Evolutionary conservation across 2,329 filamentous ascomycete genomes (phyloP).

Genomic region (Penicillium sp.): DNA sequence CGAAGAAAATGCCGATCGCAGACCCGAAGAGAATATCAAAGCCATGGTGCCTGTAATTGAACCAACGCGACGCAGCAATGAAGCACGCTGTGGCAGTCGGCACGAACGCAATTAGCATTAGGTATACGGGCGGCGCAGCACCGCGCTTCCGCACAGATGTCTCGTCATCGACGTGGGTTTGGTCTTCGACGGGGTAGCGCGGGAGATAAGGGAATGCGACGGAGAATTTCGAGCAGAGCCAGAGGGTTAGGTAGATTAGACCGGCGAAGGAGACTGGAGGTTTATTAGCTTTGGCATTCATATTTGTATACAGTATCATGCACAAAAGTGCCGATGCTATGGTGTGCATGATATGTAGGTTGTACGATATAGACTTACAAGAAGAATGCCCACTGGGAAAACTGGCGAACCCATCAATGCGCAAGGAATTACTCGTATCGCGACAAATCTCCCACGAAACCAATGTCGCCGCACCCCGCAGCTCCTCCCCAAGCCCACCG

Average conservation of each 20-base stretch:
- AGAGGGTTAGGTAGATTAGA: constrained; percentile 80
- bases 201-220: constrained; percentile 48
- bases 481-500: constrained; percentile 57
- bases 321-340: background rate
- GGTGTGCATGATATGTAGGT: background rate
- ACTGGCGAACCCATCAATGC: constrained; percentile 80
- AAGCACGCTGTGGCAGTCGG: constrained; percentile 76
- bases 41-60: constrained; percentile 85
- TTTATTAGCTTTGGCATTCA: background rate
- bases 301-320: background rate
- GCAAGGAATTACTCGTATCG: constrained; percentile 56
- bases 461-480: constrained; percentile 62
- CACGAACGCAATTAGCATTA: constrained; percentile 69
- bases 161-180: constrained; percentile 22
- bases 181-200: constrained; percentile 28
- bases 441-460: constrained; percentile 76
- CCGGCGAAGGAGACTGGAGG: constrained; percentile 68
- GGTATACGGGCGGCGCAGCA: constrained; percentile 73
- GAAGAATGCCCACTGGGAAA: constrained; percentile 78
- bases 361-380: constrained; percentile 44
- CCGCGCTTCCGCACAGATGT: constrained; percentile 66
- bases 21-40: constrained; percentile 90
- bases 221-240: constrained; percentile 65
- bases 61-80: constrained; percentile 82
- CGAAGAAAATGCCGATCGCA: constrained; percentile 68